Conservation (phyloP, 495 filamentous ascomycete genomes). For the Chaetomium fimeti region DNA sequence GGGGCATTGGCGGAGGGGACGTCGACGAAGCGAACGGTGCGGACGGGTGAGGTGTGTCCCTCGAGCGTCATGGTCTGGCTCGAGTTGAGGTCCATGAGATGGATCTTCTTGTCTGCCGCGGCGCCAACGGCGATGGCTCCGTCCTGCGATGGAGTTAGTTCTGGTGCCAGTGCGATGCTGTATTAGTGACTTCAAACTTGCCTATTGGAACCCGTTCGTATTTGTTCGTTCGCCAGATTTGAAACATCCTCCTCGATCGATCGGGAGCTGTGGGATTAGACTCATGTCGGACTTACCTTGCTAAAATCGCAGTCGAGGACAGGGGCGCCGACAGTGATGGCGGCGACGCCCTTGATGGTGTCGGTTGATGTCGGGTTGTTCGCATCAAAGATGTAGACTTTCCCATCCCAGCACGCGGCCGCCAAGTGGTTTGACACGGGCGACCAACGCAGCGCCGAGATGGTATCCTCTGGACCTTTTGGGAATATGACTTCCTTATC, state of each 20-base stretch:
- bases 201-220: conserved; percentile 31
- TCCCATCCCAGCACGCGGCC: conserved; percentile 90
- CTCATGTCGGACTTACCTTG: conserved; percentile 57
- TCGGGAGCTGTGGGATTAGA: conserved; percentile 25
- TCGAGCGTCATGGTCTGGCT: conserved; percentile 61
- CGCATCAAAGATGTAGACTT: conserved; percentile 89
- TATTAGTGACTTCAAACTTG: conserved; percentile 16
- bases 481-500: conserved; percentile 74
- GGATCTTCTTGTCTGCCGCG: conserved; percentile 74
- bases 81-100: conserved; percentile 67
- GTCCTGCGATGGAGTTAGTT: conserved; percentile 38
- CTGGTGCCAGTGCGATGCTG: neutral
- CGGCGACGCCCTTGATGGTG: conserved; percentile 68
- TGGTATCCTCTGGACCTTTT: conserved; percentile 75
- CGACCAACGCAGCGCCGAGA: conserved; percentile 83
- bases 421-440: conserved; percentile 74
- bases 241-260: conserved; percentile 11
- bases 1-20: conserved; percentile 50
- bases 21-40: conserved; percentile 68
- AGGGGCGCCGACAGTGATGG: conserved; percentile 73
- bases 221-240: conserved; percentile 13
- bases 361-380: conserved; percentile 55
- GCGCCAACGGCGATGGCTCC: conserved; percentile 66
- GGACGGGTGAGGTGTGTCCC: conserved; percentile 70
- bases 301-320: conserved; percentile 80